Percentiles rank a stretch among this genome's conserved stretches.
phyloP scores from a whole-genome alignment of 495 filamentous ascomycete genomes.

The Hyaloscypha hepaticicola region DNA sequence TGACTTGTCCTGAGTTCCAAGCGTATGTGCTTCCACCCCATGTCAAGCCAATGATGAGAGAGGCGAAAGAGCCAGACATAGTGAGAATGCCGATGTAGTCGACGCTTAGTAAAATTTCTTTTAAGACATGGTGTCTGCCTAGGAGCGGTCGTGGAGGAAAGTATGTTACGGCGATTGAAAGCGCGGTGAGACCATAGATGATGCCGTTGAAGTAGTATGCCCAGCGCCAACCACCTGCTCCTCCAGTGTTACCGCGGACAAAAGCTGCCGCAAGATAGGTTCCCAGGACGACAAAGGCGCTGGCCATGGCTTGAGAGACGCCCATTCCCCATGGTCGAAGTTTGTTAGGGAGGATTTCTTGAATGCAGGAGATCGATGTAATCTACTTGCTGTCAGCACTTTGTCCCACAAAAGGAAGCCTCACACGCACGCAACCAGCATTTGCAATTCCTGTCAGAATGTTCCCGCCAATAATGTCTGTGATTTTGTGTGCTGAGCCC shows the following conservation, averaged over 20 bases:
- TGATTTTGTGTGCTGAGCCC: conserved; percentile 20
- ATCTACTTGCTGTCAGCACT: conserved; percentile 2
- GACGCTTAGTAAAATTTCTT: conserved; percentile 6
- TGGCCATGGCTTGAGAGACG: conserved; percentile 20
- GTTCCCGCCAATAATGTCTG: conserved; percentile 17
- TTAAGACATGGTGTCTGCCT: conserved; percentile 11
- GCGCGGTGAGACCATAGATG: conserved; percentile 17
- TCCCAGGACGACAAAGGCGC: conserved; percentile 21
- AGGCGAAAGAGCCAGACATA: conserved; percentile 22
- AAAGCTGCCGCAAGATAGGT: conserved; percentile 22
- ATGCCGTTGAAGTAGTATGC: conserved; percentile 27
- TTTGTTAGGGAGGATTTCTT: conserved; percentile 24
- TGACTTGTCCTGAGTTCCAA: conserved; percentile 59
- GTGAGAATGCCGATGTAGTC: conserved; percentile 20
- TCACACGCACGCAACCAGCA: conserved; percentile 17
- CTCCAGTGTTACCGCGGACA: conserved; percentile 22
- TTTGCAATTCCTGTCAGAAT: conserved; percentile 23
- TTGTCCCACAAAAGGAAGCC: neutral
- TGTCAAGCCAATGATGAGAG: conserved; percentile 40
- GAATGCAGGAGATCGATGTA: conserved; percentile 22
- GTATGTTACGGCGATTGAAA: conserved; percentile 18
- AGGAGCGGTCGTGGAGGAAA: conserved; percentile 23
- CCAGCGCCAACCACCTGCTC: conserved; percentile 21
- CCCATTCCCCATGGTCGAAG: conserved; percentile 21
- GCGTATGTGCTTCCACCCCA: conserved; percentile 57